These are phyloP conservation scores for Xylariales sp. DNA, from an alignment of 2,329 filamentous ascomycete species.

Conservation along the genomic window DNA sequence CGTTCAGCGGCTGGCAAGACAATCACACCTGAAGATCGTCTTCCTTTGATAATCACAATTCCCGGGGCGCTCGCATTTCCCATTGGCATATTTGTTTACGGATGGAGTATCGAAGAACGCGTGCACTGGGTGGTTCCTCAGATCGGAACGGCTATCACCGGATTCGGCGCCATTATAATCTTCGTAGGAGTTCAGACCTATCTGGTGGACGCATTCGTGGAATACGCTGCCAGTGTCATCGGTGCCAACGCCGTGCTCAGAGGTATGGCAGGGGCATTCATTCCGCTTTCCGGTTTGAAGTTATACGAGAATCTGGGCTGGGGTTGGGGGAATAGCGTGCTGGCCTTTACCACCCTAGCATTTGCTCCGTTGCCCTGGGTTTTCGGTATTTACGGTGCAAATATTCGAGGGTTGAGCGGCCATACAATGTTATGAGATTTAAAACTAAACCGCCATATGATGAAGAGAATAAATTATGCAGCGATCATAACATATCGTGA, in stretches of 20 bases:
- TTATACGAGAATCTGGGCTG: slow-evolving; percentile 17
- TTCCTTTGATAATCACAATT: slow-evolving; percentile 48
- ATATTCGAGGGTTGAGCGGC: slow-evolving; percentile 3
- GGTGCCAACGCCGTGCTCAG: slow-evolving; percentile 18
- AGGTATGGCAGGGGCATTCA: slow-evolving; percentile 11
- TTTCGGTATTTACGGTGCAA: slow-evolving; percentile 4
- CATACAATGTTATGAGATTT: not conserved
- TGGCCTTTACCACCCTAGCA: slow-evolving; percentile 16
- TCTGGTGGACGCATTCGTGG: slow-evolving; percentile 35
- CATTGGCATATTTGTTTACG: slow-evolving; percentile 33
- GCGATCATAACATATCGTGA: not conserved
- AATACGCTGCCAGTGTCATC: slow-evolving; percentile 17
- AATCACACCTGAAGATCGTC: slow-evolving; percentile 39
- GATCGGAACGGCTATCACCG: slow-evolving; percentile 29
- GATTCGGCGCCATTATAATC: slow-evolving; percentile 21
- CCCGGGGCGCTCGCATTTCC: slow-evolving; percentile 32
- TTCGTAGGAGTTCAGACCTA: slow-evolving; percentile 15
- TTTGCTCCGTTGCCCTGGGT: slow-evolving; percentile 15
- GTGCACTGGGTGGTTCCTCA: slow-evolving; percentile 36
- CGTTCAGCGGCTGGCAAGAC: slow-evolving; percentile 7
- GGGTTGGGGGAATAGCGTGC: slow-evolving; percentile 21
- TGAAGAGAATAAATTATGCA: not conserved
- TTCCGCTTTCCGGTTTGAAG: slow-evolving; percentile 12
- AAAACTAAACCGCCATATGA: too few species aligned
- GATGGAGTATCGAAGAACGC: slow-evolving; percentile 31